Evolutionary conservation across 2,329 filamentous ascomycete genomes (phyloP).

Genomic region (Aspergillus novoparasiticus): DNA sequence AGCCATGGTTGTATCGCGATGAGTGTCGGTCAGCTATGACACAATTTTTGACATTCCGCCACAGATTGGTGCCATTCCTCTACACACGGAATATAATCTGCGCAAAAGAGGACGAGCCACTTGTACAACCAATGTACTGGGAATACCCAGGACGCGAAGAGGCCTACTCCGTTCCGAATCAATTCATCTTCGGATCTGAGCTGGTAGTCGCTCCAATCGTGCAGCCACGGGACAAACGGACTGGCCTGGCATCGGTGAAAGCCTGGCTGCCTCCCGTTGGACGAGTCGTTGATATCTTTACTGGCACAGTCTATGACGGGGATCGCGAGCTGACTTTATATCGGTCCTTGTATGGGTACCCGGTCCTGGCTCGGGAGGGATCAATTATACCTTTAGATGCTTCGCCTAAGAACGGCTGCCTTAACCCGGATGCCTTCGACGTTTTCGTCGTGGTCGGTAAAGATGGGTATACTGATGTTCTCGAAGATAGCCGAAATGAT

Average conservation of each 20-base stretch:
- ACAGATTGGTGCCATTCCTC: slow-evolving; percentile 62
- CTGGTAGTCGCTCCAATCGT: slow-evolving; percentile 62
- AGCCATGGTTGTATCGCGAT: slow-evolving; percentile 60
- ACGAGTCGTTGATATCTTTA: slow-evolving; percentile 61
- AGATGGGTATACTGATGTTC: slow-evolving; percentile 53
- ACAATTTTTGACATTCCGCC: slow-evolving; percentile 56
- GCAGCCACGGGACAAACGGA: slow-evolving; percentile 50
- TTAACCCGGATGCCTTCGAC: slow-evolving; percentile 20
- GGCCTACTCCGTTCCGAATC: slow-evolving; percentile 59
- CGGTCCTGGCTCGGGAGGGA: slow-evolving; percentile 59
- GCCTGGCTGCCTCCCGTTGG: slow-evolving; percentile 58
- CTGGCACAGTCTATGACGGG: slow-evolving; percentile 60
- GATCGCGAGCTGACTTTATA: slow-evolving; percentile 56
- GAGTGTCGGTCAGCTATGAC: slow-evolving; percentile 53
- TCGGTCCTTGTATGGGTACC: slow-evolving; percentile 53
- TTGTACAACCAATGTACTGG: slow-evolving; percentile 68
- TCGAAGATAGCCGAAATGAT: slow-evolving; percentile 48
- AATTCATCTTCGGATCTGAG: slow-evolving; percentile 62
- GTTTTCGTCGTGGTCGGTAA: slow-evolving; percentile 41
- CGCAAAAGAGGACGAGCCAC: slow-evolving; percentile 50
- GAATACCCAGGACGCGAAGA: slow-evolving; percentile 54
- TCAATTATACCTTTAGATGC: slow-evolving; percentile 61
- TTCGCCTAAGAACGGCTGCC: slow-evolving; percentile 20
- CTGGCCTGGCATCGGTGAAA: slow-evolving; percentile 52
- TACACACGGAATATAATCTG: slow-evolving; percentile 59